These are phyloP conservation scores for Dipteronia dyeriana DNA, from an alignment of 345 rosid genomes.

Conservation along the genomic window DNA sequence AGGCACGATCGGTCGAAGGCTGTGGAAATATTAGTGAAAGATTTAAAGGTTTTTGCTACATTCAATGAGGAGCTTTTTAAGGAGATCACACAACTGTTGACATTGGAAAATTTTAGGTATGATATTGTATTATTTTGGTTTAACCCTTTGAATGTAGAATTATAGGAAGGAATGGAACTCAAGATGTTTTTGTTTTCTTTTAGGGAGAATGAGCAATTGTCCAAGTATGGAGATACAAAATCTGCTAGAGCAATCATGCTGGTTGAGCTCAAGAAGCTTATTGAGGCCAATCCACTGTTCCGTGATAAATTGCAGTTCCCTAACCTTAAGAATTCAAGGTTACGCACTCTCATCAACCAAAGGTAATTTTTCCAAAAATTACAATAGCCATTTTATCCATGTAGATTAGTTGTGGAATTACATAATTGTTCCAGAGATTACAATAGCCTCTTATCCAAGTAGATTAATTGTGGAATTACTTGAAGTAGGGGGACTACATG, in stretches of 20 bases:
- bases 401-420: no score
- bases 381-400: no score
- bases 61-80: conserved; percentile 96
- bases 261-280: conserved; percentile 96
- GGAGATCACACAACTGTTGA: conserved; percentile 93
- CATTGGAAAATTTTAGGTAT: conserved; percentile 90
- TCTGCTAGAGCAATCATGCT: conserved; percentile 96
- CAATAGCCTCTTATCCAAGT: not conserved
- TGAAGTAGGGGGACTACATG: not conserved
- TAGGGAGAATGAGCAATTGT: conserved; percentile 98
- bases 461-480: conserved; percentile 4
- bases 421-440: not conserved
- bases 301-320: conserved; percentile 98
- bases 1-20: conserved; percentile 98
- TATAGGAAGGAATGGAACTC: not conserved
- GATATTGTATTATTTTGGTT: conserved; percentile 1
- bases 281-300: conserved; percentile 95
- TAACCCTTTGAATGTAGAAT: not conserved
- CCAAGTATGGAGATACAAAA: conserved; percentile 97
- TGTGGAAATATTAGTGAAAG: conserved; percentile 90
- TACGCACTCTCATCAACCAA: conserved; percentile 93
- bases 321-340: conserved; percentile 81
- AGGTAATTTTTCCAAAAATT: conserved; percentile 44
- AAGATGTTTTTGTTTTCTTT: conserved; percentile 19
- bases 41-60: conserved; percentile 93